A percentile compares a stretch with the other conserved stretches of the same genome.
These are phyloP conservation scores for Serendipita sp. DNA, from an alignment of 768 basidiomycete genomes.

Conservation along the genomic window DNA sequence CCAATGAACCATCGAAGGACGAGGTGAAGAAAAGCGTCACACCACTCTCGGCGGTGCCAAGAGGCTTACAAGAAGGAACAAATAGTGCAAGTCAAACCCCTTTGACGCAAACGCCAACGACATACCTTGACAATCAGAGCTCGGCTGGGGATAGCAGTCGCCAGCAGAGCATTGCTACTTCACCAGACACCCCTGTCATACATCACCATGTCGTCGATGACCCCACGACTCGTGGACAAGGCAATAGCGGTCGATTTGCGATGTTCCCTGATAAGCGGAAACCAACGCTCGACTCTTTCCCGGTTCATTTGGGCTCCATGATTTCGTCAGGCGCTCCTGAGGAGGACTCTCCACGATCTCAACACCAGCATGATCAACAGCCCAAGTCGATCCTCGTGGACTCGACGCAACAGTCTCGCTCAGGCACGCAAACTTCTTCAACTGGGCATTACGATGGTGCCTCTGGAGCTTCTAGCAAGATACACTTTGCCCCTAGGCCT, in stretches of 20 bases:
- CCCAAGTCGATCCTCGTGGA: background rate
- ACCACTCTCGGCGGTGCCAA: background rate
- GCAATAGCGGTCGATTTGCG: slow-evolving; percentile 37
- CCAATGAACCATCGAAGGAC: background rate
- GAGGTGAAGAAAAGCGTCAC: background rate
- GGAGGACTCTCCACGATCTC: background rate
- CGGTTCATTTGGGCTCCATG: background rate
- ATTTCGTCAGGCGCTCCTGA: background rate
- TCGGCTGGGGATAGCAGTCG: background rate
- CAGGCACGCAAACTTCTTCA: background rate
- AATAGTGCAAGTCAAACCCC: background rate
- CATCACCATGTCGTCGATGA: background rate
- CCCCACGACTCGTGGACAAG: background rate
- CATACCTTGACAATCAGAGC: background rate
- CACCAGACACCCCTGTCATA: background rate
- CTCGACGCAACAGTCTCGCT: background rate
- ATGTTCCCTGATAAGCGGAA: slow-evolving; percentile 38
- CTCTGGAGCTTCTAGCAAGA: background rate
- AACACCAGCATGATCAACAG: background rate
- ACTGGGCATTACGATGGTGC: background rate
- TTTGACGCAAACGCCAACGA: background rate
- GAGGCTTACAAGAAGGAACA: background rate
- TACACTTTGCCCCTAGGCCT: background rate
- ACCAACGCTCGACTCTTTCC: background rate
- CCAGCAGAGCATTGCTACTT: background rate